Evolutionary conservation across 257 asterid species (phyloP).

Genomic region (Datura wrightii): DNA sequence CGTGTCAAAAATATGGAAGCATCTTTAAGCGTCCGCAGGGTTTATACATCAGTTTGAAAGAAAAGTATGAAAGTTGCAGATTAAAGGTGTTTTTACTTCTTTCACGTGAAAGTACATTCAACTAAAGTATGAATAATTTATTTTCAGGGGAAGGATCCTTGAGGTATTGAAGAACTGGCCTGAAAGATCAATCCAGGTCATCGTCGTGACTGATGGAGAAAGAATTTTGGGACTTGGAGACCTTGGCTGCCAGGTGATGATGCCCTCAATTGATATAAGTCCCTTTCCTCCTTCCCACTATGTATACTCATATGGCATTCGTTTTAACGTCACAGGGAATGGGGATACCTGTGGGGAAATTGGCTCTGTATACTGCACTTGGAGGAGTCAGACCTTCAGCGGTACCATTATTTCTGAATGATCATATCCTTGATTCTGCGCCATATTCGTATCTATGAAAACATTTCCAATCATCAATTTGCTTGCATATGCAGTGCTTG

Average conservation of each 20-base stretch:
- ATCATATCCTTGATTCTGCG: not conserved
- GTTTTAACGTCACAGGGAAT: conserved; percentile 37
- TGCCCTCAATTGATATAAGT: not conserved
- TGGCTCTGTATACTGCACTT: conserved; percentile 45
- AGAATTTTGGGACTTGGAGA: conserved; percentile 78
- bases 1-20: conserved; percentile 81
- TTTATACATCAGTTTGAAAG: conserved; percentile 70
- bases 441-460: not conserved
- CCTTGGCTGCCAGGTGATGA: conserved; percentile 72
- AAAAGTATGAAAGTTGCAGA: conserved; percentile 47
- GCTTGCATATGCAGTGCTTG: conserved; percentile 62
- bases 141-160: conserved; percentile 67
- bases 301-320: not conserved
- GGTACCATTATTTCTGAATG: conserved; percentile 42
- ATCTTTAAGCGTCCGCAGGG: conserved; percentile 78
- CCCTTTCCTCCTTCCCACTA: not conserved
- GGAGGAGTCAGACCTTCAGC: conserved; percentile 50
- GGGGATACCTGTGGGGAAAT: conserved; percentile 48
- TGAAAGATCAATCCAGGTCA: conserved; percentile 68
- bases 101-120: not conserved
- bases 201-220: conserved; percentile 79
- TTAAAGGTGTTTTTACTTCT: not conserved
- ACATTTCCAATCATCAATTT: not conserved
- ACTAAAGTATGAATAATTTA: conserved; percentile 23
- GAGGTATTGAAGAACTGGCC: conserved; percentile 80